Evolutionary conservation across 495 filamentous ascomycete genomes (phyloP), one percentile per base, ranked within the genome.

Genomic region (Talaromyces adpressus): DNA sequence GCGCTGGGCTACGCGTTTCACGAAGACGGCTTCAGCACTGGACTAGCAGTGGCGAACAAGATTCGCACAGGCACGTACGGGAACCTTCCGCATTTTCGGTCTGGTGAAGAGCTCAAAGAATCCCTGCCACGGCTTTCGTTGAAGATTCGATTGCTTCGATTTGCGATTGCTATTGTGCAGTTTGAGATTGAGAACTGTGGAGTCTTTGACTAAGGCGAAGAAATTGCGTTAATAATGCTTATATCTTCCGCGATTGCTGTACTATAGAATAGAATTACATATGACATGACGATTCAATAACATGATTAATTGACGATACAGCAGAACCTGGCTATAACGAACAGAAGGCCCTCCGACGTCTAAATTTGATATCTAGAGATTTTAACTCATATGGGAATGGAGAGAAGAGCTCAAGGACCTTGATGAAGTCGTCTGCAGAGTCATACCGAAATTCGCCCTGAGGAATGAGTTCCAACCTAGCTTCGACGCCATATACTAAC

Each of bases 1-100:
- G 57, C 22, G 57, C 57, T 59, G 32, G 57, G 57, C 0, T 59
- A 23, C 32, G 57, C 29, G 3, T 59, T 59, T 32, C 57, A 59
- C 11, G 57, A 59, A 25, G 57, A 59, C 8, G 57, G 57, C 5
- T 59, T 59, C 34, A 36, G 16, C 2, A 20, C 30, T 8, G 57
- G 57, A n/a, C 16, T 32, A 2, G 16, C 20, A 14, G 54, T 27
- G 12, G 54, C 54, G 6, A 20, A 32, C 4, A 27, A 41, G 4
- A 41, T 41, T 41, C 36, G 36, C 9, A 41, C 36, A 41, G 36
- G 36, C 36, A 41, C 2, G 4, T 41, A 41, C 36, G 36, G n/a
- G 4, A 41, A 41, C 4, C 36, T 14, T 3, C 16, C 36, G 4
- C 36, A 14, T 5, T 41, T 41, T 41, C 36, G 36, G 12, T 41